These are phyloP conservation scores for Naganishia cerealis DNA, from an alignment of 1,284 basidiomycete genomes.

Conservation along the genomic window DNA sequence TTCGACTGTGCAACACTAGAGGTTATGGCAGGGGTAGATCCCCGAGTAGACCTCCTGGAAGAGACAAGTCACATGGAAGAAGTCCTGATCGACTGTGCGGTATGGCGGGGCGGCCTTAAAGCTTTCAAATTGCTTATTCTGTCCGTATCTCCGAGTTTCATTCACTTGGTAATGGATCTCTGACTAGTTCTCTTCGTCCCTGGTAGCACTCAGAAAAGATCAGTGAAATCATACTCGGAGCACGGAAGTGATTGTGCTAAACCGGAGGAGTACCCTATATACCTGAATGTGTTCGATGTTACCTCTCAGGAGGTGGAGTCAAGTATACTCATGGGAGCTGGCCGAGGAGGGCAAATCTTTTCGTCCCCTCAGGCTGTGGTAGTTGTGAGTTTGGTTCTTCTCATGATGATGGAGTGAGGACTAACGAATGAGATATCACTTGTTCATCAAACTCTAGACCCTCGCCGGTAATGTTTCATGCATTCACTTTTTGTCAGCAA, in stretches of 20 bases:
- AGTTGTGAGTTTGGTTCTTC: slow-evolving; percentile 3
- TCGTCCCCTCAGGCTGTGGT: slow-evolving; percentile 8
- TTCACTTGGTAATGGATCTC: not conserved
- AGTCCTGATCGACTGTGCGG: slow-evolving; percentile 14
- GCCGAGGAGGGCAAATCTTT: slow-evolving; percentile 6
- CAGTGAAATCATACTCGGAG: not conserved
- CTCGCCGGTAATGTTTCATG: slow-evolving; percentile 8
- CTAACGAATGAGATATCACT: not conserved
- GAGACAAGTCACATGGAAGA: not conserved
- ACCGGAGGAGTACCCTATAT: not conserved
- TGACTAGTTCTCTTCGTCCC: not conserved
- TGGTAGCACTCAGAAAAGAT: slow-evolving; percentile 1
- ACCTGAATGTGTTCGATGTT: slow-evolving; percentile 14
- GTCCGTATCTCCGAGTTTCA: not conserved
- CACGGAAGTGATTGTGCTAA: not conserved
- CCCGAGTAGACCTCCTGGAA: not conserved
- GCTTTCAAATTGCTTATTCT: slow-evolving; percentile 11
- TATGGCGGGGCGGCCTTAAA: not conserved
- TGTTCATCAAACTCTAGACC: not conserved
- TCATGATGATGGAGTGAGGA: too few relatives aligned
- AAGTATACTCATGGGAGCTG: slow-evolving; percentile 12
- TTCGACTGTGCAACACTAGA: slow-evolving; percentile 4
- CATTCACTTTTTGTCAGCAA: slow-evolving; percentile 21
- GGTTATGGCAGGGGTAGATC: slow-evolving; percentile 4
- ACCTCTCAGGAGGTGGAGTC: slow-evolving; percentile 1